phyloP scores from a whole-genome alignment of 768 basidiomycete genomes.

The Lentinus brumalis region DNA sequence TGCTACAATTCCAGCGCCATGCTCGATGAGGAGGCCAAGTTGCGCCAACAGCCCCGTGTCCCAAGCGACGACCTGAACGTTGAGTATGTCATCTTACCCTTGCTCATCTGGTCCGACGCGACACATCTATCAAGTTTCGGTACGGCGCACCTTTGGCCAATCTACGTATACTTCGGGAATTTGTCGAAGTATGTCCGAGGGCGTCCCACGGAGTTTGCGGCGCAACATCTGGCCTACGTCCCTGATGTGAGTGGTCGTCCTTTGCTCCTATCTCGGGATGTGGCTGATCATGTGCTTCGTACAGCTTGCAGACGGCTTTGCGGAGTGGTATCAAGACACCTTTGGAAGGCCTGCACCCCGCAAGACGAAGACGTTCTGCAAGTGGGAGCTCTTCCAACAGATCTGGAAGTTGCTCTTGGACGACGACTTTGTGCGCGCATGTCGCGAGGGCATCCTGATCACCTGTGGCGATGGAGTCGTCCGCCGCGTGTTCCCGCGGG shows the following conservation, averaged over 20 bases:
- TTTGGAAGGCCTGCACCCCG: constrained; percentile 16
- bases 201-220: constrained; percentile 33
- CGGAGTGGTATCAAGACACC: constrained; percentile 29
- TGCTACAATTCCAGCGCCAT: constrained; percentile 17
- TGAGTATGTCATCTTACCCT: constrained; percentile 9
- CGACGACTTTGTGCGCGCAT: constrained; percentile 29
- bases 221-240: constrained; percentile 47
- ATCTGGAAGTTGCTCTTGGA: constrained; percentile 30
- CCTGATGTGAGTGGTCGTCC: constrained; percentile 35
- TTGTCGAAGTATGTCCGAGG: constrained; percentile 42
- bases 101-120: constrained; percentile 30
- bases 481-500: constrained; percentile 27
- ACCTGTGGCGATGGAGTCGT: constrained; percentile 30
- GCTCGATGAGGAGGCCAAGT: constrained; percentile 10
- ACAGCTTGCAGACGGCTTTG: constrained; percentile 37
- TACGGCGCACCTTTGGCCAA: constrained; percentile 37
- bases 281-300: neutral
- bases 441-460: constrained; percentile 30
- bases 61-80: neutral
- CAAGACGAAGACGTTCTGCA: constrained; percentile 33
- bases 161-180: constrained; percentile 43
- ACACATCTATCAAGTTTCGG: constrained; percentile 33
- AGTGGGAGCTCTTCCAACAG: constrained; percentile 35
- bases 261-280: neutral
- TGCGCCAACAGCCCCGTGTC: constrained; percentile 9